Percentiles rank a stretch among this genome's conserved stretches.
phyloP scores from a whole-genome alignment of 164 flowering plant species.

The Tetrastigma voinierianum region DNA sequence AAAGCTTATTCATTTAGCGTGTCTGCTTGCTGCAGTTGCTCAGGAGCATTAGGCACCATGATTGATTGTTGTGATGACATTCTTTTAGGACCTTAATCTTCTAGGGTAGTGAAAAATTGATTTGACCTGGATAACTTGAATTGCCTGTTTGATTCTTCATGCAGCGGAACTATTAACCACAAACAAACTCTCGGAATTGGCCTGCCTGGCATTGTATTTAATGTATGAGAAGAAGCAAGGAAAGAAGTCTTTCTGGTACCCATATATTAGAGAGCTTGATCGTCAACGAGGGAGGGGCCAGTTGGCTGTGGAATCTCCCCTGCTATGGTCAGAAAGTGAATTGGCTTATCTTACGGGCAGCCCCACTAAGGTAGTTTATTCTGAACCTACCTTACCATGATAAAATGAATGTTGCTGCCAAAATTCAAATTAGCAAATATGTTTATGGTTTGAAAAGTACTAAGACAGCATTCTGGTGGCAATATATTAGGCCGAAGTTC shows the following conservation, averaged over 20 bases:
- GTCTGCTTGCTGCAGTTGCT: not conserved
- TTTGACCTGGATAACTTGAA: not conserved
- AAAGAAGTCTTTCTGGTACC: slow-evolving; percentile 95
- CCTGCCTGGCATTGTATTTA: slow-evolving; percentile 94
- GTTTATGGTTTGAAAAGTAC: slow-evolving; percentile 6
- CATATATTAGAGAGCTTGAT: slow-evolving; percentile 95
- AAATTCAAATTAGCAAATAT: not conserved
- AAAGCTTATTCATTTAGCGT: not conserved
- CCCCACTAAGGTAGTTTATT: slow-evolving; percentile 70
- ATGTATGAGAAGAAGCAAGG: slow-evolving; percentile 99
- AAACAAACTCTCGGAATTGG: slow-evolving; percentile 91
- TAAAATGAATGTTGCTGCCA: slow-evolving; percentile 6
- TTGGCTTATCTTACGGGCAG: slow-evolving; percentile 87
- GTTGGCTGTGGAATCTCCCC: slow-evolving; percentile 94
- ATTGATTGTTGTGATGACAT: not conserved
- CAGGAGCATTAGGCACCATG: not conserved
- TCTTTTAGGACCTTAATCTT: slow-evolving; percentile 3
- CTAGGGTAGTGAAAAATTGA: not conserved
- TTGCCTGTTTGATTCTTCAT: slow-evolving; percentile 16
- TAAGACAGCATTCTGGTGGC: slow-evolving; percentile 13
- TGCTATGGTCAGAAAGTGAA: slow-evolving; percentile 89
- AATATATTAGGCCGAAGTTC: slow-evolving; percentile 67
- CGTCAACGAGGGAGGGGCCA: slow-evolving; percentile 98
- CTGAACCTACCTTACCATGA: not conserved
- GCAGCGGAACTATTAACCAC: slow-evolving; percentile 94